These are phyloP conservation scores for Serendipita indica DNA, from an alignment of 768 basidiomycete species.

Conservation along the genomic window DNA sequence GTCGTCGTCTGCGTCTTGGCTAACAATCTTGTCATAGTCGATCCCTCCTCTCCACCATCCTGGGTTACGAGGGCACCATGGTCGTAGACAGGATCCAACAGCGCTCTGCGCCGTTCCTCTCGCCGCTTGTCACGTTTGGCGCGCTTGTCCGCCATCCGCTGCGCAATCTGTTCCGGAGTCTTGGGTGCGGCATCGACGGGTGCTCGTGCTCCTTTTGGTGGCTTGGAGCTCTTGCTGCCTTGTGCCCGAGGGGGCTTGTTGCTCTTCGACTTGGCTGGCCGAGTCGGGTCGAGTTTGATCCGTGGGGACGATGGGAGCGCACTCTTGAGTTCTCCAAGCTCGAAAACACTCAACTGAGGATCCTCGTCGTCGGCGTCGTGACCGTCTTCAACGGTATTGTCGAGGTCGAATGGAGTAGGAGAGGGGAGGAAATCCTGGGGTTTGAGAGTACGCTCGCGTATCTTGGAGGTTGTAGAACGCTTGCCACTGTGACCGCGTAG, in stretches of 20 bases:
- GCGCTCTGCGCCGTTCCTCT: constrained; percentile 28
- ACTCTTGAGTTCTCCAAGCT: neutral
- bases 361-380: constrained; percentile 1
- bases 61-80: neutral
- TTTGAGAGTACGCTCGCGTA: neutral
- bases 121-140: constrained; percentile 37
- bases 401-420: too few relatives aligned
- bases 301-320: neutral
- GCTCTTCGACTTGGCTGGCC: neutral
- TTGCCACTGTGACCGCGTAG: neutral
- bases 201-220: neutral
- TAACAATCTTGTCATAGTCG: constrained; percentile 2
- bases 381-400: neutral
- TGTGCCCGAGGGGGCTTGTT: constrained; percentile 15
- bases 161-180: constrained; percentile 18
- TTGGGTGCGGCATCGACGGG: constrained; percentile 5
- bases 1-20: neutral
- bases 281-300: neutral
- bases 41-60: neutral
- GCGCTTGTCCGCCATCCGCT: constrained; percentile 27
- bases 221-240: constrained; percentile 13
- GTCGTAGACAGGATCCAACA: constrained; percentile 16
- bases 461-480: neutral
- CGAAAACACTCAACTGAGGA: neutral
- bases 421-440: neutral